Conservation (phyloP, 352 stramenopile species). For the Pythium periplocum region DNA sequence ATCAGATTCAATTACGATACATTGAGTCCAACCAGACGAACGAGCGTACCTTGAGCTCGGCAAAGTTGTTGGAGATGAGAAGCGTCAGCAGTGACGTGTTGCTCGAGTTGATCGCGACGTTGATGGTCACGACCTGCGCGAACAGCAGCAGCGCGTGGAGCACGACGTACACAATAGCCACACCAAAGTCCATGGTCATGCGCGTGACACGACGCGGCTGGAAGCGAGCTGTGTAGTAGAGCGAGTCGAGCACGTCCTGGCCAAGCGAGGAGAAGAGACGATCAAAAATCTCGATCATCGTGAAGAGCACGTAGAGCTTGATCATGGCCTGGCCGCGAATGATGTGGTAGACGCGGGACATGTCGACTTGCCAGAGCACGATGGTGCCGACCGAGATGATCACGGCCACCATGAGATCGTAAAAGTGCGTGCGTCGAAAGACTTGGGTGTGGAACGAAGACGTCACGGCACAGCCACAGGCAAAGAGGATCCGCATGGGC, state of each 20-base stretch:
- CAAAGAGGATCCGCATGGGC: constrained; percentile 87
- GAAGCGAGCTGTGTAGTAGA: constrained; percentile 89
- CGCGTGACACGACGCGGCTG: constrained; percentile 62
- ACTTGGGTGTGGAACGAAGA: constrained; percentile 66
- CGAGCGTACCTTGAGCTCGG: constrained; percentile 91
- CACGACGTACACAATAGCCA: constrained; percentile 77
- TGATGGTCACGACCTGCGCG: constrained; percentile 95
- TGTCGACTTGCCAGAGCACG: constrained; percentile 87
- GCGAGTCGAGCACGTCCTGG: constrained; percentile 95
- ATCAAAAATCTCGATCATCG: constrained; percentile 99
- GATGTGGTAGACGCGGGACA: constrained; percentile 98
- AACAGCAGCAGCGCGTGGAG: constrained; percentile 95
- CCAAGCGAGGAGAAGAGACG: constrained; percentile 94
- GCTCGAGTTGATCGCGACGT: constrained; percentile 95
- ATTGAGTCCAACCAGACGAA: neutral
- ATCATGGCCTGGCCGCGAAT: constrained; percentile 98
- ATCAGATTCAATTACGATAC: neutral
- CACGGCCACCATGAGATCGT: constrained; percentile 88
- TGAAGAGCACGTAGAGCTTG: constrained; percentile 98
- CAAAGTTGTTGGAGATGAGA: constrained; percentile 98
- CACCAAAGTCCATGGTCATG: constrained; percentile 73
- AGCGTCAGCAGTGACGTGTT: constrained; percentile 93
- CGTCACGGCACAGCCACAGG: constrained; percentile 66
- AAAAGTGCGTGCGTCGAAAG: constrained; percentile 86
- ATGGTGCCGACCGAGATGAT: constrained; percentile 77